Conservation (phyloP, 257 asterid species). For the Sherardia arvensis region DNA sequence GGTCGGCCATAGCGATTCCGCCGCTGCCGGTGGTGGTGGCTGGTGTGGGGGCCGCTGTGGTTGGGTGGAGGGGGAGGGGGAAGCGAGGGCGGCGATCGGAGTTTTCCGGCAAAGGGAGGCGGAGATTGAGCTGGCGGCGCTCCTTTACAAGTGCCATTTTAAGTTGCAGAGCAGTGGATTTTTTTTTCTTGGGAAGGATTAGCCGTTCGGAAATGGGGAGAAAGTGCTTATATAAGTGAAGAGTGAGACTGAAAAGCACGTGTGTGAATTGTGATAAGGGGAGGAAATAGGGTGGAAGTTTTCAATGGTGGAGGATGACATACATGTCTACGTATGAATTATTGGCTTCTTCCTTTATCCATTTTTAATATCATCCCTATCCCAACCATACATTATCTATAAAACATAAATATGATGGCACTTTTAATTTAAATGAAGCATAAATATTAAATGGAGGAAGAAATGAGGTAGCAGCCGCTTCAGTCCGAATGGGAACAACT, state of each 20-base stretch:
- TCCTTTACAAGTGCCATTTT: constrained; percentile 67
- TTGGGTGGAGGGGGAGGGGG: constrained; percentile 50
- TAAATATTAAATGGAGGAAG: too few species aligned
- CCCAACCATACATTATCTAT: too few species aligned
- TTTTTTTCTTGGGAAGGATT: constrained; percentile 4
- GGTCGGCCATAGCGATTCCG: constrained; percentile 38
- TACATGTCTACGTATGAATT: background rate
- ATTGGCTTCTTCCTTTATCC: background rate
- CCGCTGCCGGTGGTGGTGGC: constrained; percentile 6
- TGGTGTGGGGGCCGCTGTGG: constrained; percentile 19
- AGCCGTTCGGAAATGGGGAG: constrained; percentile 3
- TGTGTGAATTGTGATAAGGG: constrained; percentile 15
- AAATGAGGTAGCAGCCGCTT: too few species aligned
- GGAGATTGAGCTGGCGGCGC: constrained; percentile 79
- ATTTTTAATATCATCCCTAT: too few species aligned
- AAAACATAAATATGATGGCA: too few species aligned
- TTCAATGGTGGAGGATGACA: background rate
- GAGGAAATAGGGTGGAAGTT: constrained; percentile 24
- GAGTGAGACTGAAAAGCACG: constrained; percentile 31
- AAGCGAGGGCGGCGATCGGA: constrained; percentile 71
- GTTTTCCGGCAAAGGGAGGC: constrained; percentile 59
- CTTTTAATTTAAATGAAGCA: too few species aligned
- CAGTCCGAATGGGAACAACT: too few species aligned
- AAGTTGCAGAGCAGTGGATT: constrained; percentile 4
- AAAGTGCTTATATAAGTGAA: constrained; percentile 20